Base-by-base conservation (phyloP, 2,329 filamentous ascomycete genomes). In the Stenocarpella maydis region DNA sequence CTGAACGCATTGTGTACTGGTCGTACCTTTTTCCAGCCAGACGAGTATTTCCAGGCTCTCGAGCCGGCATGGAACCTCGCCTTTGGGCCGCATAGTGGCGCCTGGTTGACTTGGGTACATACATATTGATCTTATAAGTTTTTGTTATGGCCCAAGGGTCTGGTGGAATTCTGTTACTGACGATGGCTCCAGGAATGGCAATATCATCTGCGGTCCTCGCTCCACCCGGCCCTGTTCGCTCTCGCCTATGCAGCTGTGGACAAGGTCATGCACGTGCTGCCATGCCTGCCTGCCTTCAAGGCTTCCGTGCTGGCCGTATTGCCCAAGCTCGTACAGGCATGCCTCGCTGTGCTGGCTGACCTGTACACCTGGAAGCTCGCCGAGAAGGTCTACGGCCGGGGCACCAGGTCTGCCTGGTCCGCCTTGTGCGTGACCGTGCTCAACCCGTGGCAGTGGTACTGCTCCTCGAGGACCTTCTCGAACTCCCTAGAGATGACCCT, bases 391-490 rank as follows among this genome's bases (percentile, higher is more conserved):
- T 96, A 94, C 78, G 94, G 93, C 49, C 79, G 79, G 41, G 84
- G 85, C 66, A 91, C 86, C 77, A 84, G 86, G 74, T 85, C 87
- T 54, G 86, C 93, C 54, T 91, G 88, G 83, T 88, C 91, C 72
- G 87, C 92, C 74, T 83, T 97, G 54, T 85, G 87, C 69, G 86
- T 96, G 80, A 90, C 90, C 3, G 79, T 92, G 52, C 83, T 90
- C 75, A 97, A 90, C 79, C 93, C 96, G 8, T 99, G 96, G 94
- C 94, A 98, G 79, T 98, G 93, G 93, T 98, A 96, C 80, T 96
- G 92, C 81, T 96, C 94, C 1, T 95, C 94, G 0, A 88, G 96
- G 55, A 97, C 96, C 0, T 91, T 99, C 76, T 98, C 95, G 67
- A 99, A 99, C 81, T 96, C 91, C 65, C 83, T 98, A 5, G 96